Evolutionary conservation across 331 rosid genomes (phyloP).

Genomic region (Cydonia oblonga): DNA sequence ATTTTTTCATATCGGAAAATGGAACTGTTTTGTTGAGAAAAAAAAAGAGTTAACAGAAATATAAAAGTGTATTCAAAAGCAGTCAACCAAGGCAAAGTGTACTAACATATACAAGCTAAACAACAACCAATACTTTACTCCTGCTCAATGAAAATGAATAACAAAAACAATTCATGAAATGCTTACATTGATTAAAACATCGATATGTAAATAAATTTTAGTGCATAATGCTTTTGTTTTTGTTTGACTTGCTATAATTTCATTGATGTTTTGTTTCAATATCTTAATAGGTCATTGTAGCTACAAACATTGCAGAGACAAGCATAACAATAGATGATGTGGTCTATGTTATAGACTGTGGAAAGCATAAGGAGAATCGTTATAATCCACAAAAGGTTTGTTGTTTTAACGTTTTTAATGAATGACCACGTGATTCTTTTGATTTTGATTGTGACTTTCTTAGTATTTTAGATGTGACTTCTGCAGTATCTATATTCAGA

Average conservation of each 20-base stretch:
- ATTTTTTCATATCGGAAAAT: not conserved
- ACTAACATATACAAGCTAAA: not conserved
- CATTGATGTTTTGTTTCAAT: slow-evolving; percentile 1
- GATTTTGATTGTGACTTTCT: not conserved
- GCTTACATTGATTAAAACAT: not conserved
- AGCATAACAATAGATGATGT: slow-evolving; percentile 96
- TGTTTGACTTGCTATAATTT: not conserved
- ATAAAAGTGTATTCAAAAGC: not conserved
- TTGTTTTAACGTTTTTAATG: slow-evolving; percentile 6
- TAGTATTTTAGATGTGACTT: too few species aligned
- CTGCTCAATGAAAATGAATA: not conserved
- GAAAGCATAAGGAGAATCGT: slow-evolving; percentile 93
- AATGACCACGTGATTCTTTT: not conserved
- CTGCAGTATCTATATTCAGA: not conserved
- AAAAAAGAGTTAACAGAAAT: not conserved
- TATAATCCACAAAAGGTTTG: slow-evolving; percentile 92
- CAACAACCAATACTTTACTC: not conserved
- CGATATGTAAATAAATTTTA: not conserved
- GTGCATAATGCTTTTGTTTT: not conserved
- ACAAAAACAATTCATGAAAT: not conserved
- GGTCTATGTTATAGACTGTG: slow-evolving; percentile 81
- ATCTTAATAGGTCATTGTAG: slow-evolving; percentile 62
- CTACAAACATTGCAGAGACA: slow-evolving; percentile 96
- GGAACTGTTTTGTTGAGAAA: not conserved
- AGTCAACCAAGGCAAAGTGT: not conserved